Evolutionary conservation across 768 basidiomycete species (phyloP), one percentile per base, ranked within the genome.

Genomic region (Amylocystis lapponica): DNA sequence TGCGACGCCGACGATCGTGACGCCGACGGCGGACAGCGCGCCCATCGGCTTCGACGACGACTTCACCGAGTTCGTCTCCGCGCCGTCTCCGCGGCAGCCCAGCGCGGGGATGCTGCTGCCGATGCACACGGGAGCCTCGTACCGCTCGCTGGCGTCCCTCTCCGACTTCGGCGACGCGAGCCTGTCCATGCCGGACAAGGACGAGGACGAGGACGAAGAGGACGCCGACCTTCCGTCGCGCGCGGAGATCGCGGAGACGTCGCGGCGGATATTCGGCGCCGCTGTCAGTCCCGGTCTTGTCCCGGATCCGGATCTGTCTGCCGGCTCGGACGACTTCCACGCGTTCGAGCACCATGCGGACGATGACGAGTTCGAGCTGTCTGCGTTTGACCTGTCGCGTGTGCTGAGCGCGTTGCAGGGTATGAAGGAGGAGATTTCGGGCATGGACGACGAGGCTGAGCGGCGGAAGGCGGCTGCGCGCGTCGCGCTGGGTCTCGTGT

Each of bases 61-160:
- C 59, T 92, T 92, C 55, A 72, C 79, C 2, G 79, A 76, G 22
- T 86, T 86, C 49, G 73, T 87, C 14, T 80, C 82, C 25, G 83
- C 82, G n/a, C 75, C 66, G 4, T 27, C 52, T 27, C 49, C 42
- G 19, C 20, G 33, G 5, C 29, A 27, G 29, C 17, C 41, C 32
- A 27, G 40, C 39, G 41, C 46, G n/a, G 48, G 48, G 19, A 23
- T 33, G 20, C 52, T 59, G 12, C 40, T 44, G 3, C 60, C 61
- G 7, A 52, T 48, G 44, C 55, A 50, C 54, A 64, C 53, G 43
- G 62, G 55, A 38, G 50, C 47, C 43, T 61, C 55, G 20, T 83
- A 81, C 54, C 70, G 63, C 30, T 73, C 79, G 9, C 60, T 82
- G 25, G 76, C 75, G 4, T 80, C 79, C 7, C 66, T 68, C n/a